These are phyloP conservation scores for Candida albicans DNA, from an alignment of 1,139 yeast genomes.

Conservation along the genomic window DNA sequence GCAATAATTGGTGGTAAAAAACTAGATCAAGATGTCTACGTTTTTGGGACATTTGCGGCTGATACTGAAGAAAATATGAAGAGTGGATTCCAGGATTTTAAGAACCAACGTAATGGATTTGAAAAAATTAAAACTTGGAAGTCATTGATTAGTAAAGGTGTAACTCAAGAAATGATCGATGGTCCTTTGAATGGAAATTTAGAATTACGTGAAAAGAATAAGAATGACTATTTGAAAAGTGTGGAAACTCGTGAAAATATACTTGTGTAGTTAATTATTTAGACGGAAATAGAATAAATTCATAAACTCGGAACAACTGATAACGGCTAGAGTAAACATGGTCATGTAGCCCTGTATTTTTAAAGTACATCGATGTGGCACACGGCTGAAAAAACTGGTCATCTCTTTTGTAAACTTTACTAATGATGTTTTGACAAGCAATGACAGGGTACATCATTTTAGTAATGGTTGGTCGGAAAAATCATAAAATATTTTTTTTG, in stretches of 20 bases:
- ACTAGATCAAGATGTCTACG: constrained; percentile 75
- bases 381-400: no score
- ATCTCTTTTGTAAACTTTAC: no score
- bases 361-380: no score
- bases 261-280: no score
- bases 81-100: constrained; percentile 71
- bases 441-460: no score
- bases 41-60: constrained; percentile 90
- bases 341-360: no score
- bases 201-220: constrained; percentile 32
- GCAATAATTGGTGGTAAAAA: constrained; percentile 76
- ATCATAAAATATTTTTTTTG: no score
- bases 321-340: no score
- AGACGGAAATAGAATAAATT: no score
- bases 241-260: neutral
- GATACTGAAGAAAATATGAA: constrained; percentile 60
- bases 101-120: constrained; percentile 68
- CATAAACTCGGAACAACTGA: no score
- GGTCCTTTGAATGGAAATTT: constrained; percentile 38
- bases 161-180: constrained; percentile 46
- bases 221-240: constrained; percentile 24
- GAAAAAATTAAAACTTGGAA: constrained; percentile 69
- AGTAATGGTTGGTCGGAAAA: no score
- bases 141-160: constrained; percentile 64
- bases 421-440: no score